Evolutionary conservation across 306 rosid genomes (phyloP), one percentile per base, ranked within the genome.

Genomic region (Oxytropis ochrocephala): DNA sequence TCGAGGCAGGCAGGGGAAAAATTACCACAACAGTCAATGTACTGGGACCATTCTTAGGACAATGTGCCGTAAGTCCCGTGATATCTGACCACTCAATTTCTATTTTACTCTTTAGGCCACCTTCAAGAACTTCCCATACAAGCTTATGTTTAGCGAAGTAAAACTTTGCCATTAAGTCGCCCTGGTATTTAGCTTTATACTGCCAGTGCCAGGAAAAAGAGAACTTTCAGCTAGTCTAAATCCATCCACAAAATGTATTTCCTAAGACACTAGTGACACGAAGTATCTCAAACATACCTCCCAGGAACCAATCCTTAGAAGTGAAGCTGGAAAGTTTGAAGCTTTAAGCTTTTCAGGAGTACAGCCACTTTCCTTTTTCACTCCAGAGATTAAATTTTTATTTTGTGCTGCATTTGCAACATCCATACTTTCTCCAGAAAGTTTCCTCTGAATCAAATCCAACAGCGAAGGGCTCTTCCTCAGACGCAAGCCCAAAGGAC

Each of bases 111-210:
- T 92, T 92, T 24, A 92, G 83, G 8, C 90, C 91, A 61, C 92
- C 98, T 44, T 89, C 89, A 59, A 92, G 98, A 65, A 92, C 91
- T 80, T 92, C 98, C 98, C 98, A 92, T 14, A 92, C 98, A 67
- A 92, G 92, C 85, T 87, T 92, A 72, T 87, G 96, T 81, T 89
- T 92, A 4, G 96, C 98, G 74, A 87, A 92, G 75, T 92, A 92
- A 80, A 91, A 92, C 67, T 92, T 92, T 2, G 92, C 95, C 65
- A 92, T 96, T 58, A 92, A 83, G 74, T 92, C 95, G 36, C 98
- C 96, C 70, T 92, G 96, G 6, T 92, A 80, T 75, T 87, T 85
- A 8, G 98, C 87, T 75, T 78, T 86, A 64, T 89, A 92, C 98
- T 92, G 92, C 77, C 29, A 24, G 29, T 21, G 29, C 1, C 1